Conservation (phyloP, 1,139 yeast species). For the Blastobotrys raffinosifermentans region DNA sequence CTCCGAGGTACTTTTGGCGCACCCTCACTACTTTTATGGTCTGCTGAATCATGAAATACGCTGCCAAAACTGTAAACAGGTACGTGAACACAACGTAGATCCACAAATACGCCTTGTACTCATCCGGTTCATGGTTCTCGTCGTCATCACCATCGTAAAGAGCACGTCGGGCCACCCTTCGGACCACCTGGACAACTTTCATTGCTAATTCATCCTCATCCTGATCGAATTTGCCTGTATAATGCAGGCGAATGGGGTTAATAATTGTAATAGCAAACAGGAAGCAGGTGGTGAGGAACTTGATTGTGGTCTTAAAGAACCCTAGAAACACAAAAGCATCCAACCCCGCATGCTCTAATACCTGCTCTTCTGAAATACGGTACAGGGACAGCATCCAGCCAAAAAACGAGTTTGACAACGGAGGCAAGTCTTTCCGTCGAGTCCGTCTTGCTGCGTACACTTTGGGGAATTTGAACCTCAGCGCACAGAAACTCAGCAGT, state of each 20-base stretch:
- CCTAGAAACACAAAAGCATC: constrained; percentile 87
- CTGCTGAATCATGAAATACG: constrained; percentile 56
- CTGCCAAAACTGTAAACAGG: constrained; percentile 66
- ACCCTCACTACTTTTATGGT: constrained; percentile 67
- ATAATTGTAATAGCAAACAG: constrained; percentile 59
- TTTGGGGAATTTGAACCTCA: constrained; percentile 62
- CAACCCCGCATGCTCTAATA: constrained; percentile 83
- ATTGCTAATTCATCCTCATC: constrained; percentile 39
- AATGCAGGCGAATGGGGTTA: constrained; percentile 66
- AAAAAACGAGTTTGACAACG: constrained; percentile 47
- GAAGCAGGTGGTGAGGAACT: constrained; percentile 51
- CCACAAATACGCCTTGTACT: constrained; percentile 47
- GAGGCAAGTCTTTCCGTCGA: constrained; percentile 36
- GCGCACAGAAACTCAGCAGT: constrained; percentile 54
- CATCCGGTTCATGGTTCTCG: constrained; percentile 28
- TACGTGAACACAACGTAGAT: constrained; percentile 85
- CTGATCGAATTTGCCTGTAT: constrained; percentile 64
- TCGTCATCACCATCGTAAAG: constrained; percentile 10
- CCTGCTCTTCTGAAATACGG: constrained; percentile 63
- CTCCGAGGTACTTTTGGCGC: constrained; percentile 78
- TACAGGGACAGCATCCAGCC: constrained; percentile 75
- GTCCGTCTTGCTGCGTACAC: constrained; percentile 55
- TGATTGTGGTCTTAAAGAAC: constrained; percentile 73
- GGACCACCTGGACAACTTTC: constrained; percentile 7
- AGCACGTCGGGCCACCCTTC: constrained; percentile 1